Base-by-base conservation (phyloP, 2,329 filamentous ascomycete species). In the Colletotrichum sp. region DNA sequence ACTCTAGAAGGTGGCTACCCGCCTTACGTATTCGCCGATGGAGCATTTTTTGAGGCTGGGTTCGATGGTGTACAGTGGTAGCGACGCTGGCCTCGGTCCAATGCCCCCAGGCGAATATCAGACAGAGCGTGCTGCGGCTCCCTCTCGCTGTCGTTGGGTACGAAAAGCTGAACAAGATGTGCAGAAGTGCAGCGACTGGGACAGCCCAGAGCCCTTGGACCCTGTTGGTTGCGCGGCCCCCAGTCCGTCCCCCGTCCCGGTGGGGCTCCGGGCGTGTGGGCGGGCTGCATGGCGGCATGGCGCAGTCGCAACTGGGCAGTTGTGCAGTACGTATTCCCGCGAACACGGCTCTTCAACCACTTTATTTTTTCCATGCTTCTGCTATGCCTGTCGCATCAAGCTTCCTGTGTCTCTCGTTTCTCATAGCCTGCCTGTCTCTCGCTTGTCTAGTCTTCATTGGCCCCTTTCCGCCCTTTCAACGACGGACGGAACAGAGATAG, bases 231-330 rank as follows among this genome's bases (percentile, higher is more conserved):
- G 73, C 73, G 73, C 43, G 69, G 69, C 69, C 73, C 63, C 59
- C 72, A 60, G 61, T 55, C 61, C 34, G 72, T 55, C 48, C 59
- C 69, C 61, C 63, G 39, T 63, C 43, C 72, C 32, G 36, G 69
- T 60, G 72, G 69, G 63, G 55, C 64, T 72, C 63, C 63, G 69
- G 72, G 63, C 61, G 18, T 72, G 63, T 75, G 72, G 69, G 69
- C 72, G 72, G 72, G 73, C 69, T 75, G 32, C 73, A 72, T 72
- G 73, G 73, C 73, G 73, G 69, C 69, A 75, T 75, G 72, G 72
- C 69, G 69, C 63, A 72, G 73, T 72, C 55, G 57, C 72, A 36
- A 39, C 30, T 70, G 48, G 26, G 32, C 16, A n/a, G 28, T 24
- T 43, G 63, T 28, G 57, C 57, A 32, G 18, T 39, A 68, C 24